Conservation (phyloP, 148 eudicot species). For the Camellia granthamiana region DNA sequence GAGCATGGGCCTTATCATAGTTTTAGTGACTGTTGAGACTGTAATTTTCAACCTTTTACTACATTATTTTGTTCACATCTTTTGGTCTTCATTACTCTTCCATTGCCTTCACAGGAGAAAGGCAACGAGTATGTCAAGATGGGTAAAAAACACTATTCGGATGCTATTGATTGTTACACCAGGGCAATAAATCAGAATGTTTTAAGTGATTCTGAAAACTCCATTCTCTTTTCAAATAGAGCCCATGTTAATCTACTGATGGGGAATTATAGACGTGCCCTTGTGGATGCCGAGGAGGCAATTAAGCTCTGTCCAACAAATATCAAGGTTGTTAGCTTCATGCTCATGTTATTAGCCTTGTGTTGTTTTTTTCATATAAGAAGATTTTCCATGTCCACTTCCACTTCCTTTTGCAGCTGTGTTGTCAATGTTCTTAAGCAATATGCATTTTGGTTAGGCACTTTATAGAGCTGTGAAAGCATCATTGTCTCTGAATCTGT, state of each 20-base stretch:
- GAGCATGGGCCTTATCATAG: not conserved
- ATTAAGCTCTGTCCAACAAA: constrained; percentile 67
- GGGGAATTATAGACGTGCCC: constrained; percentile 85
- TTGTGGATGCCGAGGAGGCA: constrained; percentile 83
- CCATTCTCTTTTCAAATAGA: constrained; percentile 72
- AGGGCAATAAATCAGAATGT: constrained; percentile 86
- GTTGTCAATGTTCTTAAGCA: constrained; percentile 12
- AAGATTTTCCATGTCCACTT: not conserved
- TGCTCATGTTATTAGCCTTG: not conserved
- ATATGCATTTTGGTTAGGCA: constrained; percentile 39
- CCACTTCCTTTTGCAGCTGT: not conserved
- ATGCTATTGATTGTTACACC: constrained; percentile 87
- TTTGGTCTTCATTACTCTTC: not conserved
- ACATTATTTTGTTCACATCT: not conserved
- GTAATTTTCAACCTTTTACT: not conserved
- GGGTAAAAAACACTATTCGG: constrained; percentile 83
- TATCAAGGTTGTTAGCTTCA: constrained; percentile 56
- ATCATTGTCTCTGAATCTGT: constrained; percentile 54
- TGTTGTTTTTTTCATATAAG: not conserved
- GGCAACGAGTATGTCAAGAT: constrained; percentile 82
- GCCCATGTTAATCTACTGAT: constrained; percentile 87
- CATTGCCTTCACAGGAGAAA: constrained; percentile 52
- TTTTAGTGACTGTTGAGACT: not conserved
- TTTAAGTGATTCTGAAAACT: constrained; percentile 62
- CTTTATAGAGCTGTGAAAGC: constrained; percentile 90